Base-by-base conservation (phyloP, 257 asterid genomes). In the Solanum dulcamara region DNA sequence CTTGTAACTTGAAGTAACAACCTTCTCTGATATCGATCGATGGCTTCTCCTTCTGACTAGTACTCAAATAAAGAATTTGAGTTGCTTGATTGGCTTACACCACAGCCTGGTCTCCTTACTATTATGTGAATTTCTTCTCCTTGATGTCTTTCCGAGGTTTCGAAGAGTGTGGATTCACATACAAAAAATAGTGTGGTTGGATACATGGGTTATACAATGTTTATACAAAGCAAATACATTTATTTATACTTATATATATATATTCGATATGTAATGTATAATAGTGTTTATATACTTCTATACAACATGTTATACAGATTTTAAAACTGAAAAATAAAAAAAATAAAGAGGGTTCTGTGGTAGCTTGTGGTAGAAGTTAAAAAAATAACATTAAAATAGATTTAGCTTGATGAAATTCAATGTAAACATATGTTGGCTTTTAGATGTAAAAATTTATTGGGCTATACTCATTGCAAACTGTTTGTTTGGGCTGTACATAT, bases 41-140 rank as follows among this genome's bases (percentile, higher is more conserved):
- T 8, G 92, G 84, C 60, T 92, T 93, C 51, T 94, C 96, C 90
- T 93, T 94, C 89, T 88, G 84, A 86, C 91, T 89, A 44, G 93
- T 81, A 80, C 89, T 90, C 83, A 17, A 80, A 79, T 60, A 90
- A 85, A 30, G 97, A 86, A 86, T 91, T 98, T 7, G 96, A 85
- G 90, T 89, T 93, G 88, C 84, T 86, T 0, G 95, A 87, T 79
- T 91, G 96, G 90, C 87, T 90, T 42, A 95, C 98, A 18, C 88
- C 85, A 32, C 66, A 86, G 67, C 92, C 94, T 1, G 99, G 99
- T 88, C 98, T 93, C 94, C 86, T 89, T 24, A 24, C 33, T 60
- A 60, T 60, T 24, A 24, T 60, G 33, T 7, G 33, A 24, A 60
- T 60, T 24, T 11, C n/a, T 60, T 60, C 33, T 11, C 4, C 68